A percentile compares a stretch with the other conserved stretches of the same genome.
These are phyloP conservation scores for Colletotrichum incanum DNA, from an alignment of 2,329 filamentous ascomycete species.

Conservation along the genomic window DNA sequence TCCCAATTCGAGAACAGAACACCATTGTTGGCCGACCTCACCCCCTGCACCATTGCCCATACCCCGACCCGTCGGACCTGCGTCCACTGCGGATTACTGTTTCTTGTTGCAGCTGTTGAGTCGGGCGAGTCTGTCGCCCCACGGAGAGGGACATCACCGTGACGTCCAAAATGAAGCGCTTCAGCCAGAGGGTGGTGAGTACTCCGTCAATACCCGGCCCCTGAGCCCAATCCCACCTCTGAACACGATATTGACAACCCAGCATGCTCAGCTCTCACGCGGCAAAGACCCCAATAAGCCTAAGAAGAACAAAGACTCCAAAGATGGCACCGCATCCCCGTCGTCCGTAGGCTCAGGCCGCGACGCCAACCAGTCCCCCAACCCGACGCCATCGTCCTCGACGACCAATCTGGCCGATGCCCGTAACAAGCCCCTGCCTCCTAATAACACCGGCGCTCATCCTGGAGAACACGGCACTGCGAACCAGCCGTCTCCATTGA, in stretches of 20 bases:
- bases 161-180: constrained; percentile 88
- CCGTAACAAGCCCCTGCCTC: constrained; percentile 84
- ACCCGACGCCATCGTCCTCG: constrained; percentile 87
- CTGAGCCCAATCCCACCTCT: constrained; percentile 37
- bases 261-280: constrained; percentile 85
- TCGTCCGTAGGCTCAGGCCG: constrained; percentile 68
- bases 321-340: constrained; percentile 86
- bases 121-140: constrained; percentile 40
- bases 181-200: constrained; percentile 97
- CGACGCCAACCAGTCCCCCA: constrained; percentile 74
- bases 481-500: constrained; percentile 58
- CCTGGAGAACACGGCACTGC: constrained; percentile 60
- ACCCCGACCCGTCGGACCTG: constrained; percentile 26
- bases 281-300: constrained; percentile 91
- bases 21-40: constrained; percentile 12
- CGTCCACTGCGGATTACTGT: constrained; percentile 30
- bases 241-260: constrained; percentile 59
- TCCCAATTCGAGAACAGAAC: not conserved
- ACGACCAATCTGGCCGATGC: constrained; percentile 88
- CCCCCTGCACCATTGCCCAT: constrained; percentile 10
- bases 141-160: constrained; percentile 42
- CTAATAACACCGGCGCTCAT: constrained; percentile 63
- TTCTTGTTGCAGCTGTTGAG: constrained; percentile 34
- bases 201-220: constrained; percentile 26
- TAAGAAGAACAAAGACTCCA: constrained; percentile 81